These are phyloP conservation scores for Pythium phragmitis DNA, from an alignment of 352 stramenopile species.

Conservation along the genomic window DNA sequence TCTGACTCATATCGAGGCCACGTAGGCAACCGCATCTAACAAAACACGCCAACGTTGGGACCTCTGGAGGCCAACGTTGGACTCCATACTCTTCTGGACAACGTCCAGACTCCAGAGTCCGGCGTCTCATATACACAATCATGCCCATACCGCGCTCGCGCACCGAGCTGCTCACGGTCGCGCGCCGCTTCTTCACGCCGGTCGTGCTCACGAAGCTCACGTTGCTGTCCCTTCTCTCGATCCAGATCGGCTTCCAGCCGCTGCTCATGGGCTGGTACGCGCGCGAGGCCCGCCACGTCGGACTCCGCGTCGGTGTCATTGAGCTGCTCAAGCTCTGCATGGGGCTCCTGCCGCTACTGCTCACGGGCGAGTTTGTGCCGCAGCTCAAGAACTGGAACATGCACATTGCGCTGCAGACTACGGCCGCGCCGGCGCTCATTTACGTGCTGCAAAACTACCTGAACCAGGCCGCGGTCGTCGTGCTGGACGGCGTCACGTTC, in stretches of 20 bases:
- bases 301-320: conserved; percentile 74
- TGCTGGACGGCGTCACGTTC: conserved; percentile 79
- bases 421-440: conserved; percentile 67
- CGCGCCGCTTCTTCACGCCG: conserved; percentile 34
- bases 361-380: conserved; percentile 40
- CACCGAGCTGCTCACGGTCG: conserved; percentile 3
- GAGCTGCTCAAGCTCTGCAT: conserved; percentile 72
- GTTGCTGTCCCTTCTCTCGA: conserved; percentile 61
- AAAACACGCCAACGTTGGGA: too few species aligned
- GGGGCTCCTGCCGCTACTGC: conserved; percentile 56
- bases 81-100: not conserved
- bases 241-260: conserved; percentile 79
- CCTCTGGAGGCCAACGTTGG: too few species aligned
- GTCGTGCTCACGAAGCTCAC: conserved; percentile 47
- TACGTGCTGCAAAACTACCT: conserved; percentile 85
- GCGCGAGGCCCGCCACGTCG: conserved; percentile 51
- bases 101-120: not conserved
- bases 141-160: not conserved
- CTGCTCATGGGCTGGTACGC: conserved; percentile 79
- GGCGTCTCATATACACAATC: not conserved
- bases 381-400: conserved; percentile 73
- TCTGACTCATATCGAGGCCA: too few species aligned
- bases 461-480: conserved; percentile 74
- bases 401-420: conserved; percentile 57
- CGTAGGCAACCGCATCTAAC: too few species aligned